phyloP scores from a whole-genome alignment of 192 early-diverging fungal genomes.

The Umbelopsis sp. region DNA sequence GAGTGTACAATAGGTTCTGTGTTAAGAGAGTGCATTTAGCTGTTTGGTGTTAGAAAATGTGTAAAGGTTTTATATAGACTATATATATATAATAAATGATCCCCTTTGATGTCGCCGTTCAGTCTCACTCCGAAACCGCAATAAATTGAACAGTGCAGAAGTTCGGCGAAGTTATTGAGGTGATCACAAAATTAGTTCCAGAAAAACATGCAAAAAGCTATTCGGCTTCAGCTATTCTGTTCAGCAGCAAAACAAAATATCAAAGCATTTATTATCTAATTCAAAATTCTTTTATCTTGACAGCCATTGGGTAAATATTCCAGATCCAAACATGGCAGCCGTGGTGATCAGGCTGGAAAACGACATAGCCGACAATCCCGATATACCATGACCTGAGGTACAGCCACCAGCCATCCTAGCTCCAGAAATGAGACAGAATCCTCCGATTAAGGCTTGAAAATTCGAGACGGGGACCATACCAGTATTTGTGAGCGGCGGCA shows the following conservation, averaged over 20 bases:
- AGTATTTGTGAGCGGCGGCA: background rate
- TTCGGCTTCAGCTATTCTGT: no score
- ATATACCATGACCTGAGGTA: background rate
- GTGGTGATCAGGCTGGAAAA: background rate
- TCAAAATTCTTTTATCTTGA: background rate
- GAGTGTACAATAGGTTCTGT: background rate
- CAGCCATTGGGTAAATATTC: background rate
- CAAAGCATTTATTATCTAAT: background rate
- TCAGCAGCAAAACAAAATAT: no score
- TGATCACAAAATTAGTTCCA: no score
- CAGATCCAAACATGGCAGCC: background rate
- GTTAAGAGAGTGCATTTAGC: background rate
- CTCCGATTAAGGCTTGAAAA: background rate
- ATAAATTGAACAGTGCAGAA: no score
- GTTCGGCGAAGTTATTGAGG: no score
- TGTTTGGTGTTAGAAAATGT: no score
- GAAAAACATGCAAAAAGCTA: no score
- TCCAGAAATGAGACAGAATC: background rate
- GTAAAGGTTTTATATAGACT: no score
- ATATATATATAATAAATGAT: no score
- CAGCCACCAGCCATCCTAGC: conserved; percentile 1
- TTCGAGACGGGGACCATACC: background rate
- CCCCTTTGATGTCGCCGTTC: no score
- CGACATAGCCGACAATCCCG: background rate
- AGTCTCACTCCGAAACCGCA: no score